These are phyloP conservation scores for Cyphellophora europaea DNA, from an alignment of 2,329 filamentous ascomycete species.

Conservation along the genomic window DNA sequence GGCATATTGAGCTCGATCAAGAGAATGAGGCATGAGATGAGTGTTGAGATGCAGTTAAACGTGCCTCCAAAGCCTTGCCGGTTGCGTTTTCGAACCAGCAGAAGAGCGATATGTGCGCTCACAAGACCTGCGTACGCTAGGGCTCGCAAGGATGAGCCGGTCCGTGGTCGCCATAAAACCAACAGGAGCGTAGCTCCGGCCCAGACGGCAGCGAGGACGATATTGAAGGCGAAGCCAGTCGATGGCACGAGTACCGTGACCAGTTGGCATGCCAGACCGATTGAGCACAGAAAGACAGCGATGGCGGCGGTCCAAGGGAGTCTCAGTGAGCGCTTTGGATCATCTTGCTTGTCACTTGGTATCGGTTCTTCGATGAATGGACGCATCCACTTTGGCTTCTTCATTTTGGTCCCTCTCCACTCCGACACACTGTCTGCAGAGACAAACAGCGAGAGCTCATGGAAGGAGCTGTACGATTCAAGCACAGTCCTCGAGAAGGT, in stretches of 20 bases:
- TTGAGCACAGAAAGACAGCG: not conserved
- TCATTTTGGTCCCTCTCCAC: too few species aligned
- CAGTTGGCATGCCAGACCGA: not conserved
- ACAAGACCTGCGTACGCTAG: not conserved
- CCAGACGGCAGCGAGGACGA: not conserved
- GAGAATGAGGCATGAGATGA: constrained; percentile 21
- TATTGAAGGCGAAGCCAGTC: not conserved
- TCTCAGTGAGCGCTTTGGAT: not conserved
- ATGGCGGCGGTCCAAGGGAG: not conserved
- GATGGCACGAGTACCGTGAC: not conserved
- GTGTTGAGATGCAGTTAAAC: not conserved
- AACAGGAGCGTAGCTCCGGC: not conserved
- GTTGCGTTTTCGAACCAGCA: not conserved
- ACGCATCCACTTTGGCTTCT: not conserved
- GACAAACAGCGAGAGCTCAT: too few species aligned
- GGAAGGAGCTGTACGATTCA: too few species aligned
- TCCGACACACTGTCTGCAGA: too few species aligned
- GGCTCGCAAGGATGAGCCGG: not conserved
- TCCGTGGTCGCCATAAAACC: not conserved
- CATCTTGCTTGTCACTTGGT: not conserved
- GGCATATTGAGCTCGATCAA: constrained; percentile 58
- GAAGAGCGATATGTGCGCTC: not conserved
- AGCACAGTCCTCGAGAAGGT: too few species aligned
- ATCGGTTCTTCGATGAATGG: not conserved
- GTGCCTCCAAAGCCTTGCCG: not conserved